Evolutionary conservation across 1,139 yeast species (phyloP).

Genomic region (Meyerozyma elateridarum): DNA sequence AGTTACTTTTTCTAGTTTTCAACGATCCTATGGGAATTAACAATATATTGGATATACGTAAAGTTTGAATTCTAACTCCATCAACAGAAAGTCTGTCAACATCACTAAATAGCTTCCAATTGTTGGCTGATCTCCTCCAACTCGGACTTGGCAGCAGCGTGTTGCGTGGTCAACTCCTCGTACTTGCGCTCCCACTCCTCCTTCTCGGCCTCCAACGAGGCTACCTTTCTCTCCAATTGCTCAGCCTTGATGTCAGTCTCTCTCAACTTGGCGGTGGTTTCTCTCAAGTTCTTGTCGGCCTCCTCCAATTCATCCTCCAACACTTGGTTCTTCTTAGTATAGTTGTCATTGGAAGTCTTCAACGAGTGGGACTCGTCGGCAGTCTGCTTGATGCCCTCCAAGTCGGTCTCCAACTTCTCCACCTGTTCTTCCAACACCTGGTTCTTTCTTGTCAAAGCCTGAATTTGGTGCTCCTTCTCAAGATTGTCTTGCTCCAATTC

Average conservation of each 20-base stretch:
- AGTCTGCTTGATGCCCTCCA: conserved; percentile 77
- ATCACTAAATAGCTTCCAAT: conserved; percentile 77
- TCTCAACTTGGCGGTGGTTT: conserved; percentile 90
- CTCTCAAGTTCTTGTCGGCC: conserved; percentile 87
- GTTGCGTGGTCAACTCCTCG: conserved; percentile 82
- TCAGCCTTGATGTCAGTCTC: conserved; percentile 96
- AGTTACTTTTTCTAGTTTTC: no score
- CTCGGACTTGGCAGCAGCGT: conserved; percentile 81
- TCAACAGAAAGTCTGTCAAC: no score
- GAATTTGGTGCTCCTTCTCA: conserved; percentile 93
- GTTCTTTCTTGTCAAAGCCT: conserved; percentile 88
- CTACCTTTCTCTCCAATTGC: conserved; percentile 92
- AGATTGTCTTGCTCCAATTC: conserved; percentile 86
- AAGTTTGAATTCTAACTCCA: no score
- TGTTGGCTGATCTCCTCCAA: conserved; percentile 92
- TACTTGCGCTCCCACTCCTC: conserved; percentile 88
- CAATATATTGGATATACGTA: no score
- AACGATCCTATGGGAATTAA: no score
- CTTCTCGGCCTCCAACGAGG: conserved; percentile 87
- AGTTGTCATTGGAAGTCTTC: conserved; percentile 85
- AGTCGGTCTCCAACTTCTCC: conserved; percentile 78
- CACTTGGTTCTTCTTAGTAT: conserved; percentile 85
- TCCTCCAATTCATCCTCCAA: conserved; percentile 93
- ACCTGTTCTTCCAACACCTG: conserved; percentile 86
- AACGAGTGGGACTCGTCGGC: conserved; percentile 92